Evolutionary conservation across 2,329 filamentous ascomycete genomes (phyloP), one percentile per base, ranked within the genome.

Genomic region (Aspergillus cejpii): DNA sequence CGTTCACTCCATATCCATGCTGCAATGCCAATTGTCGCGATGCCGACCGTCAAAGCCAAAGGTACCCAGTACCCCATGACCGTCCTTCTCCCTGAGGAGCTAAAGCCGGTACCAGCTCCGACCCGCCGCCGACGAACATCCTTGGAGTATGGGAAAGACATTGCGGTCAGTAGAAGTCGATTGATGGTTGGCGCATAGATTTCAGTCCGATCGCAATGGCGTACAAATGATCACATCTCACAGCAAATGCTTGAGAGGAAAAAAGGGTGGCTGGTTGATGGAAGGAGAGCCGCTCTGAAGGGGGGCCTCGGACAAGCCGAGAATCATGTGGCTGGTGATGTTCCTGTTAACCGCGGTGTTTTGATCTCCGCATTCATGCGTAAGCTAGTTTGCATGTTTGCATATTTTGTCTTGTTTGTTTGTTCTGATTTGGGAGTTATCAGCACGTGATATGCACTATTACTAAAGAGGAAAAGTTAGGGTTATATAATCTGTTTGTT

Each of bases 1-100:
- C 87, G 84, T 70, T 94, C 89, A 65, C 85, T 94, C 89, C 89
- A 95, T 49, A 90, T 81, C 91, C 91, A 97, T 45, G 88, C 88
- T 41, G 84, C 90, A 38, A 94, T 71, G 26, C 90, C 89, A 44
- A 86, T 83, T 17, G 90, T 88, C 49, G 91, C 91, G 56, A 94
- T 81, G 37, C 88, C 90, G 47, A 94, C 81, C 39, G 90, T 96
- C 53, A 95, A 70, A 53, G 83, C 84, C 45, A 97, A 77, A 51
- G 91, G 91, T 48, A 95, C 80, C 87, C 90, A 96, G 71, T 94
- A 91, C 61, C 83, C 70, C 52, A 73, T 56, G 27, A 66, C 60
- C 14, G 70, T 70, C 26, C 68, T 64, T 43, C 60, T 57, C 17
- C 69, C 66, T 7, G 65, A 64, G 36, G 66, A 58, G 59, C 68